A percentile compares a stretch with the other conserved stretches of the same genome.
Evolutionary conservation across 257 asterid genomes (phyloP).

Genomic region (Solanum stenotomum): DNA sequence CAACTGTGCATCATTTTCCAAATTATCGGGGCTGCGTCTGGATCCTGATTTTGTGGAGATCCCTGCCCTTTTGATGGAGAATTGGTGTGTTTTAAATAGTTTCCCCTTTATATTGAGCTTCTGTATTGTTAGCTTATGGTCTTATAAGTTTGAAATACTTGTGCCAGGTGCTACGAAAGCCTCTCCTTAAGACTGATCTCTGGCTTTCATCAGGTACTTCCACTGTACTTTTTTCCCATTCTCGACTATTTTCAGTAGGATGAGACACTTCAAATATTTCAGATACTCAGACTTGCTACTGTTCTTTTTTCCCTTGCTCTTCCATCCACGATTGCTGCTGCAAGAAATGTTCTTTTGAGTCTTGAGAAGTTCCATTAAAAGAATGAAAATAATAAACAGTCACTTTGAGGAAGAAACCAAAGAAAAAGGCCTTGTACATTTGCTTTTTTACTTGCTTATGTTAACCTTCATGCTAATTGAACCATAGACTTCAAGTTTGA

Average conservation of each 20-base stretch:
- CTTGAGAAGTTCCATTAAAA: background rate
- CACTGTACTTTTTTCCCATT: background rate
- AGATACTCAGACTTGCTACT: background rate
- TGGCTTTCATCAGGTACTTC: slow-evolving; percentile 79
- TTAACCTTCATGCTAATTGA: background rate
- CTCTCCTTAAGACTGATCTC: slow-evolving; percentile 70
- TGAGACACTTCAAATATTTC: background rate
- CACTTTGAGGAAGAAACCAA: background rate
- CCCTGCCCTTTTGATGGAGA: slow-evolving; percentile 74
- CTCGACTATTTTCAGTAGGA: background rate
- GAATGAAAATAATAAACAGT: background rate
- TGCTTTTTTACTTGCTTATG: background rate
- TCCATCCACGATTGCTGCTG: background rate
- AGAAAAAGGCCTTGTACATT: background rate
- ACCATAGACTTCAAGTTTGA: background rate
- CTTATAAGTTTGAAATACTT: slow-evolving; percentile 5
- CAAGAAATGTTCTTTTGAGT: background rate
- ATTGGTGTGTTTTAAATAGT: slow-evolving; percentile 40
- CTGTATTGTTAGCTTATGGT: background rate
- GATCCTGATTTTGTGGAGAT: slow-evolving; percentile 97
- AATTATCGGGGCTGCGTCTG: slow-evolving; percentile 88
- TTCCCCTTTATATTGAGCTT: background rate
- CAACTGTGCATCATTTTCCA: slow-evolving; percentile 73
- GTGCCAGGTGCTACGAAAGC: slow-evolving; percentile 75
- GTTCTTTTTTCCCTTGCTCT: background rate